Percentiles rank a stretch among this genome's conserved stretches.
Evolutionary conservation across 225 moss, liverwort and hornwort genomes (phyloP).

Genomic region (Takakia lepidozioides): DNA sequence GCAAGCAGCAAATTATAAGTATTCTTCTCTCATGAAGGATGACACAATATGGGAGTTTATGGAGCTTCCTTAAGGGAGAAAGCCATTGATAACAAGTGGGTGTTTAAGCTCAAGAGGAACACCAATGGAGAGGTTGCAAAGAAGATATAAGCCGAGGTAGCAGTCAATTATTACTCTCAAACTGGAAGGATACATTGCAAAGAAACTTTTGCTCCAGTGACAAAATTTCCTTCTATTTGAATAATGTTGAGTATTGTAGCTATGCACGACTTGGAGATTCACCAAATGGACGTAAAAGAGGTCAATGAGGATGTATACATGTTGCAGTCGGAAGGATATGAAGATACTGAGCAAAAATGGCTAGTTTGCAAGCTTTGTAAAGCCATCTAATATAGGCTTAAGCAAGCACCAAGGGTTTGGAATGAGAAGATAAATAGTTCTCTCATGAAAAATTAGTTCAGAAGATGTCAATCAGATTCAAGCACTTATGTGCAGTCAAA

Average conservation of each 20-base stretch:
- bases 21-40: neutral
- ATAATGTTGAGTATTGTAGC: neutral
- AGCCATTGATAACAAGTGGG: neutral
- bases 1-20: neutral
- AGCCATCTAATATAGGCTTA: neutral
- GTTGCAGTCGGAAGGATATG: neutral
- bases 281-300: neutral
- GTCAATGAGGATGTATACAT: neutral
- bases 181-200: neutral
- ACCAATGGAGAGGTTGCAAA: neutral
- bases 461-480: neutral
- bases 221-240: too few relatives aligned
- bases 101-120: neutral
- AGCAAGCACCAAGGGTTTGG: too few relatives aligned
- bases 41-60: conserved; percentile 2
- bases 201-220: too few relatives aligned
- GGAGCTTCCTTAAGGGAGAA: conserved; percentile 3
- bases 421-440: neutral
- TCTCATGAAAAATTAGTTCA: neutral
- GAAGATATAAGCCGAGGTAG: too few relatives aligned
- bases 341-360: neutral
- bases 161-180: too few relatives aligned
- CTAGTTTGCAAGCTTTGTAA: too few relatives aligned
- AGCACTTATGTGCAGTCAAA: too few relatives aligned
- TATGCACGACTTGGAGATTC: neutral